Base-by-base conservation (phyloP, 352 stramenopile species). In the Phytophthora quininea region DNA sequence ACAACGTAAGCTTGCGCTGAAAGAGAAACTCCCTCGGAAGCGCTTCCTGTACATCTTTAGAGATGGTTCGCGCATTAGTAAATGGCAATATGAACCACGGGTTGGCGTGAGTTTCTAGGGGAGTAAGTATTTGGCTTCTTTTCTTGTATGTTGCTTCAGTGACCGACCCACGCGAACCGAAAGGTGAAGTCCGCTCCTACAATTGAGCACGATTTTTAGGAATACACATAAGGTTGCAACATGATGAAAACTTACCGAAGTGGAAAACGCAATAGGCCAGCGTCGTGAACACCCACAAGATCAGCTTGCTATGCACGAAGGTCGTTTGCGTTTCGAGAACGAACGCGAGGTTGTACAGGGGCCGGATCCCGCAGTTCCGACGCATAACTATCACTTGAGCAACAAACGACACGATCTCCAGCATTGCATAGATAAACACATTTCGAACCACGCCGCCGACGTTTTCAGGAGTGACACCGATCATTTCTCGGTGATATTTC, bases 31-130 rank as follows among this genome's bases (percentile, higher is more conserved):
- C 54, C 87, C 87, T 42, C 87, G 82, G 62, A 92, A 91, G 68
- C 82, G 84, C 53, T 92, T 93, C 55, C 57, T 93, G 42, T 89
- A 76, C 69, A 91, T 95, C 59, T 93, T 71, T 95, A 87, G 68
- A 63, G 8, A 31, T 15, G 10, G 40, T 35, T 11, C 56, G 31
- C 15, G 51, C 35, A 40, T 6, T 11, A 40, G 35, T 40, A 11
- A 40, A 40, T 48, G 42, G 42, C 42, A 48, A n/a, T 7, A 48
- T n/a, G 42, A 48, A 15, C 5, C 42, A 15, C 5, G 19, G 12
- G 42, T 7, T 48, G 10, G 1, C 42, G 19, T 40, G 35, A 10
- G 10, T 40, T 40, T 40, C 35, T 40, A 11, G 6, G 35, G 6
- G 10, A 40, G 6, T 40, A 40, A 11, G 10, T 11, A 40, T 11